phyloP scores from a whole-genome alignment of 2,329 filamentous ascomycete genomes.

The Leptographium wingfieldii region DNA sequence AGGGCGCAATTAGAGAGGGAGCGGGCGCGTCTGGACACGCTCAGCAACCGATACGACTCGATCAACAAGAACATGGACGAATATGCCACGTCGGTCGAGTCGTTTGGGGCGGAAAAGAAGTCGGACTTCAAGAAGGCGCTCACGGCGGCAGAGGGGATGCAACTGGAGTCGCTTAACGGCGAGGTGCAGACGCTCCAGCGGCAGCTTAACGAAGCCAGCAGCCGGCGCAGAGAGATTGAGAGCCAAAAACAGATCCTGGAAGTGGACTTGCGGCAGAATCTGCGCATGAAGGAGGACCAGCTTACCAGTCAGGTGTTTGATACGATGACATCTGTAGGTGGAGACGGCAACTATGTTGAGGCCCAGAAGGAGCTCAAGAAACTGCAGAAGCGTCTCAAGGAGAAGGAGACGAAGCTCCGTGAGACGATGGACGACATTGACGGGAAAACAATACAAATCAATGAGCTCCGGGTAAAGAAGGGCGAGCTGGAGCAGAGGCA shows the following conservation, averaged over 20 bases:
- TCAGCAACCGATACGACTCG: slow-evolving; percentile 49
- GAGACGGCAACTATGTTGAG: slow-evolving; percentile 60
- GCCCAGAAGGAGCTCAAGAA: slow-evolving; percentile 72
- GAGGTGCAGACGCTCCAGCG: slow-evolving; percentile 62
- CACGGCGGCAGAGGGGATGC: slow-evolving; percentile 66
- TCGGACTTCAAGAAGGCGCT: slow-evolving; percentile 90
- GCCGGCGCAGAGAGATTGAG: slow-evolving; percentile 64
- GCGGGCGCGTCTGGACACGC: slow-evolving; percentile 60
- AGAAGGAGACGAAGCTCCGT: slow-evolving; percentile 54
- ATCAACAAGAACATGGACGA: slow-evolving; percentile 65
- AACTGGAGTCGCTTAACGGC: slow-evolving; percentile 58
- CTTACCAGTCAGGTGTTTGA: slow-evolving; percentile 67
- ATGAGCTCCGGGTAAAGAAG: slow-evolving; percentile 41
- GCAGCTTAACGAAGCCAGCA: slow-evolving; percentile 64
- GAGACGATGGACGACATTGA: slow-evolving; percentile 66
- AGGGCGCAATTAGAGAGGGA: slow-evolving; percentile 62
- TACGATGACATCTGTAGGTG: slow-evolving; percentile 26
- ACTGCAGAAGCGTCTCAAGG: slow-evolving; percentile 52
- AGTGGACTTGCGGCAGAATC: slow-evolving; percentile 75
- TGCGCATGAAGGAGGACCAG: slow-evolving; percentile 77
- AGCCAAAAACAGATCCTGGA: slow-evolving; percentile 72
- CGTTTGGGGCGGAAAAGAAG: slow-evolving; percentile 67
- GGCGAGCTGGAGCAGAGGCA: slow-evolving; percentile 57
- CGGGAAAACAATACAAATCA: slow-evolving; percentile 33
- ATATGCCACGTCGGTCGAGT: slow-evolving; percentile 60